These are phyloP conservation scores for Phytophthora sojae DNA, from an alignment of 352 stramenopile genomes.

Conservation along the genomic window DNA sequence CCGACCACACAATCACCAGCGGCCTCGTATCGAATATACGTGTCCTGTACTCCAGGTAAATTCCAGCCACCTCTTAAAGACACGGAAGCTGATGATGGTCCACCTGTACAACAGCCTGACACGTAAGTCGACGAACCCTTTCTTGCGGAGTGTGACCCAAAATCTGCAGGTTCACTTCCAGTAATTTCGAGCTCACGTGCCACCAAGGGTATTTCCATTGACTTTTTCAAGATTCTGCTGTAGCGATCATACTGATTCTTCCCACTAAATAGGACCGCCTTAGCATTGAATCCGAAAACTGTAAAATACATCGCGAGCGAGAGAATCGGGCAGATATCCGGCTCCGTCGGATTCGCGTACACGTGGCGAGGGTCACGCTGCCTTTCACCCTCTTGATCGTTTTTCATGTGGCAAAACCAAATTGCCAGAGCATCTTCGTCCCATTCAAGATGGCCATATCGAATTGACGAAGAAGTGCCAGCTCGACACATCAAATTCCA, in stretches of 20 bases:
- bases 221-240: neutral
- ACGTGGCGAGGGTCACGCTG: slow-evolving; percentile 26
- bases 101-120: slow-evolving; percentile 8
- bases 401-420: slow-evolving; percentile 38
- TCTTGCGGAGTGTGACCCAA: no score
- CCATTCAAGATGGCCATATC: slow-evolving; percentile 15
- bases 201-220: no score
- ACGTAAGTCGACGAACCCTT: no score
- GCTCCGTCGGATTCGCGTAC: slow-evolving; percentile 36
- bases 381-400: slow-evolving; percentile 34
- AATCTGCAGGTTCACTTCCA: no score
- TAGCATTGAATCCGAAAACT: neutral
- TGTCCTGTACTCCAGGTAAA: slow-evolving; percentile 28
- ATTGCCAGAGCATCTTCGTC: slow-evolving; percentile 23
- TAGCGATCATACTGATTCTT: slow-evolving; percentile 34
- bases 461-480: slow-evolving; percentile 10
- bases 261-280: slow-evolving; percentile 19
- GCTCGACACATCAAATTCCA: no score
- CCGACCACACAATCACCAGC: slow-evolving; percentile 17
- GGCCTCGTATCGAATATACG: slow-evolving; percentile 31
- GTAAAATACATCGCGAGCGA: slow-evolving; percentile 18
- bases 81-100: slow-evolving; percentile 23
- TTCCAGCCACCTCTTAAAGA: slow-evolving; percentile 27
- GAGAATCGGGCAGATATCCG: slow-evolving; percentile 31
- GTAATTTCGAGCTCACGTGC: no score